Conservation (phyloP, 257 asterid genomes). For the Schizonepeta tenuifolia region DNA sequence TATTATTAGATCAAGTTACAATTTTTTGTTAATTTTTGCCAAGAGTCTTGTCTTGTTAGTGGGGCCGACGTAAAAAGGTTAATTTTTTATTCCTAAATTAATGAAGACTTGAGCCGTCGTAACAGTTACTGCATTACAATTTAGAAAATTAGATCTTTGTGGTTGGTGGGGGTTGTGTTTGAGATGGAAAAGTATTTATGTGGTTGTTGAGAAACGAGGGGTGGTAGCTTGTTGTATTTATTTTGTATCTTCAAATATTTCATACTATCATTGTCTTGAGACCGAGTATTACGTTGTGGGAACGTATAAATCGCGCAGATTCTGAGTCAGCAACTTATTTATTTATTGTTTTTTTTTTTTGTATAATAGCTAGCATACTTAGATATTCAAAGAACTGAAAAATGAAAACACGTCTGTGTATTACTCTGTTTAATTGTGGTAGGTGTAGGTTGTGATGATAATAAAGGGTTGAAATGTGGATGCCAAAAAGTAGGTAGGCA, state of each 20-base stretch:
- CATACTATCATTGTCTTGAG: neutral
- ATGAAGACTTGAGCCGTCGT: neutral
- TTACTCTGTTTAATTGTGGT: conserved; percentile 7
- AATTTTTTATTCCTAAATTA: neutral
- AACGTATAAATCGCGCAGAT: conserved; percentile 1
- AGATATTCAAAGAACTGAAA: neutral
- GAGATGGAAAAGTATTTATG: neutral
- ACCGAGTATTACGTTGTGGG: conserved; percentile 20
- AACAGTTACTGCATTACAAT: neutral
- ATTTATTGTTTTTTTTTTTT: neutral
- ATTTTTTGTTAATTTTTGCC: neutral
- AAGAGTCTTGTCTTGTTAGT: neutral
- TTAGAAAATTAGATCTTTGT: neutral
- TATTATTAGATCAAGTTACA: neutral
- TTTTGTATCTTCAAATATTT: conserved; percentile 2
- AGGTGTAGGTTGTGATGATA: neutral
- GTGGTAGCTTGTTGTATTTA: neutral
- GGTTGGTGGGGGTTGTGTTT: conserved; percentile 36
- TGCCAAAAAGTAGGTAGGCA: conserved; percentile 21
- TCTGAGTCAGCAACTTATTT: conserved; percentile 15
- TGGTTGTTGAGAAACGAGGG: conserved; percentile 37
- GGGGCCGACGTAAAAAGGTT: neutral
- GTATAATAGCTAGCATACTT: neutral
- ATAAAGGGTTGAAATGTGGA: conserved; percentile 1
- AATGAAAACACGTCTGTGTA: neutral